Base-by-base conservation (phyloP, 495 filamentous ascomycete genomes). In the Echria macrotheca region DNA sequence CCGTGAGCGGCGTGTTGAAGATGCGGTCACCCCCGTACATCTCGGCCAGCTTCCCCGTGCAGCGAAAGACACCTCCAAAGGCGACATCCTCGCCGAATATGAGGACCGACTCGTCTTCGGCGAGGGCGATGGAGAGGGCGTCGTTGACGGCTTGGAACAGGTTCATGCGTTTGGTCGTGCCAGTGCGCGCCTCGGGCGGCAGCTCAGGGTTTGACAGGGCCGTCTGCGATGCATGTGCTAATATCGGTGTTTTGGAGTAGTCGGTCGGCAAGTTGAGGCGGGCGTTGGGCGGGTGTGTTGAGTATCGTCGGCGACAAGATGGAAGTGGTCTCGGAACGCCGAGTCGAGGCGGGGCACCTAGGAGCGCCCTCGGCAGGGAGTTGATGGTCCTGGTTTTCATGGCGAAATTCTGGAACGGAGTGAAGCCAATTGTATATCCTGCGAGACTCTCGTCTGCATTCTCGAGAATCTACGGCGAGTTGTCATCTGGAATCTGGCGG, bases 21-120 rank as follows among this genome's bases (percentile, higher is more conserved):
- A 98, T 90, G 41, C 94, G 76, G 50, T 91, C 86, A 14, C 80
- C 76, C 4, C 93, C 93, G 64, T 93, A 96, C 46, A 86, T 84
- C 36, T 85, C 83, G 19, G 88, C 80, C 8, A 98, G 79, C 58
- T 91, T 86, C 82, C 89, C 89, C 32, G 87, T 91, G 69, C 91
- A 96, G 25, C 93, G 84, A 66, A 98, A 98, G 17, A 98, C 93
- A 22, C 93, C 93, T 11, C 93, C 93, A 56, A 98, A 98, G 28
- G 91, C 86, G 18, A 98, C 88, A 64, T 98, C 93, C 71, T 98
- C 93, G 37, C 93, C 93, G 53, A 98, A 98, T 25, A 98, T 78
- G 33, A 96, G 71, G 19, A 94, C 89, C 17, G 84, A 83, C 48
- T 91, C 86, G 54, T 95, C 91, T 12, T 83, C 79, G 10, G 83